phyloP scores from a whole-genome alignment of 306 rosid species.

The Mimosa bimucronata region DNA sequence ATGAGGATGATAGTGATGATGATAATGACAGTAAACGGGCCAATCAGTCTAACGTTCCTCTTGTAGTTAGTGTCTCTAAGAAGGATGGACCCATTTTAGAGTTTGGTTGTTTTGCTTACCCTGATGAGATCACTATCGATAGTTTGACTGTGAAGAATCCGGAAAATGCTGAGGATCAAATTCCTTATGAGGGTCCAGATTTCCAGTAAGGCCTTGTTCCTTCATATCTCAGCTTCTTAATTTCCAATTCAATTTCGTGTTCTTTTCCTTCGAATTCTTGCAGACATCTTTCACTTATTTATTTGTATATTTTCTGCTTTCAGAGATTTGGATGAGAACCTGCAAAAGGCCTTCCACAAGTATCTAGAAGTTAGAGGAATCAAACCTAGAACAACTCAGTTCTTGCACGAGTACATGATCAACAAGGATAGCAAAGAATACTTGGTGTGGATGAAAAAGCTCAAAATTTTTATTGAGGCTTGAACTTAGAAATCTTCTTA shows the following conservation, averaged over 20 bases:
- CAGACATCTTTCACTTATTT: neutral
- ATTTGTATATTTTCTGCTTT: neutral
- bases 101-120: constrained; percentile 72
- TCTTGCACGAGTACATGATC: constrained; percentile 96
- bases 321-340: constrained; percentile 84
- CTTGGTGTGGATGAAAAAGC: constrained; percentile 75
- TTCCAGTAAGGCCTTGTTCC: constrained; percentile 59
- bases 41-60: constrained; percentile 71
- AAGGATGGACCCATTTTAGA: constrained; percentile 64
- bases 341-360: constrained; percentile 82
- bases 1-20: constrained; percentile 36
- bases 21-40: constrained; percentile 49
- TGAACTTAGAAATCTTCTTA: constrained; percentile 31
- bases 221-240: neutral
- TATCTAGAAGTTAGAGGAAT: constrained; percentile 93
- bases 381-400: constrained; percentile 78
- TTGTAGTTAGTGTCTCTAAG: constrained; percentile 72
- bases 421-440: constrained; percentile 87
- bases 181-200: constrained; percentile 89
- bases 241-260: neutral
- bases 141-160: constrained; percentile 73
- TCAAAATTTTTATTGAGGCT: constrained; percentile 68
- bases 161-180: constrained; percentile 62
- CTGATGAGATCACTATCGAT: constrained; percentile 77
- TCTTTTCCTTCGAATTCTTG: neutral